Base-by-base conservation (phyloP, 495 filamentous ascomycete species). In the Talaromyces ruber region DNA sequence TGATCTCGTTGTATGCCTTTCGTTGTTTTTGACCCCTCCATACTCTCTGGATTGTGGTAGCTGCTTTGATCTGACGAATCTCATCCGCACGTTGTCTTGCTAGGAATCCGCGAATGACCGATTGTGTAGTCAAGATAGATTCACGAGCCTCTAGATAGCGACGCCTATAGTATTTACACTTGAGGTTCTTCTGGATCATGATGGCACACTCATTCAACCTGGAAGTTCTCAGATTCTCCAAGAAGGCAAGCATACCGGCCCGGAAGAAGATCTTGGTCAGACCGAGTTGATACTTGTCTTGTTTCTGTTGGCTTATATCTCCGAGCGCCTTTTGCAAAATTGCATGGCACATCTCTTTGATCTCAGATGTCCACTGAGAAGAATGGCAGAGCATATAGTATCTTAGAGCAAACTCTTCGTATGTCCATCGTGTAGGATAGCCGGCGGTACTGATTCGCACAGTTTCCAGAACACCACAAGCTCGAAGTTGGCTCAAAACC, bases 361-460 rank as follows among this genome's bases (percentile, higher is more conserved):
- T 97, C 69, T 97, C 93, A 0, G 90, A 88, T 22, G 91, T 97
- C 93, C 94, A 97, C 62, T 89, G 83, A 30, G 84, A 80, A 6
- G 95, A 98, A 43, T 90, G 93, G 55, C 97, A 90, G 64, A 99
- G 79, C 91, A 99, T 97, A 76, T 99, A 99, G 77, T 99, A 99
- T 63, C 94, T 87, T 60, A 97, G 78, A 7, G 94, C 94, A 74
- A 99, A 99, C 72, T 98, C 94, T 71, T 99, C 95, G 71, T 97
- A 99, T 3, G 94, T 99, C 94, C 94, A 99, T 69, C 94, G 81
- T 39, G 95, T 98, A 12, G 94, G 94, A 70, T 99, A 99, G 61
- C 94, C 94, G 66, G 94, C 94, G 68, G 92, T 97, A 77, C 91
- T 96, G 70, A 99, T 99, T 71, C 95, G 86, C 54, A 99, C 93